Evolutionary conservation across 2,329 filamentous ascomycete species (phyloP).

Genomic region (Penicillium occitanis): DNA sequence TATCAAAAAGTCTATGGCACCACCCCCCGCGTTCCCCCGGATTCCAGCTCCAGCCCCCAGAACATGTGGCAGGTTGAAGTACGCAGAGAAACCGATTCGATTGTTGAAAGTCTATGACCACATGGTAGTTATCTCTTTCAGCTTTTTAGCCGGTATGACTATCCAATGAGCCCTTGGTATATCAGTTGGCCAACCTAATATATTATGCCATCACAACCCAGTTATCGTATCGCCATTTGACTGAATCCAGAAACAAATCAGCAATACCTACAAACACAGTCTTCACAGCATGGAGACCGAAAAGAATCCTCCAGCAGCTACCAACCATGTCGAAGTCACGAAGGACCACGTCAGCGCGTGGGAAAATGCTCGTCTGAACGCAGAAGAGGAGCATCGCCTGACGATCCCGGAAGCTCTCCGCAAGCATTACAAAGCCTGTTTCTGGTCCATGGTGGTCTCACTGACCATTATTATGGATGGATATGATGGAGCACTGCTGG

Average conservation of each 20-base stretch:
- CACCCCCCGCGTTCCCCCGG: background rate
- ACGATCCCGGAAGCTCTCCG: conserved; percentile 72
- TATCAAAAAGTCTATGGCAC: background rate
- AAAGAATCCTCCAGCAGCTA: conserved; percentile 8
- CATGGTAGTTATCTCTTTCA: background rate
- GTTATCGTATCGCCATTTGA: background rate
- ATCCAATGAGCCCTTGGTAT: background rate
- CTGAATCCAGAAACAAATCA: background rate
- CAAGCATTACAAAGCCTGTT: conserved; percentile 82
- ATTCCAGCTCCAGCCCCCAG: background rate
- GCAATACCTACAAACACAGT: background rate
- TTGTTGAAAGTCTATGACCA: background rate
- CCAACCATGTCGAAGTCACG: conserved; percentile 17
- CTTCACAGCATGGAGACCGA: conserved; percentile 9
- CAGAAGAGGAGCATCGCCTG: conserved; percentile 60
- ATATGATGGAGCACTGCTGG: conserved; percentile 77
- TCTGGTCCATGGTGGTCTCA: conserved; percentile 82
- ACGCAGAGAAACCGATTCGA: background rate
- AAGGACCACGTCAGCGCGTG: background rate
- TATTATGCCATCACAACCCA: background rate
- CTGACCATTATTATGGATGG: conserved; percentile 91
- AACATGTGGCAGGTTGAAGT: background rate
- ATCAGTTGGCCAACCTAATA: background rate
- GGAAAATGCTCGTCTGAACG: conserved; percentile 42
- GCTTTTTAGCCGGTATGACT: background rate